phyloP scores from a whole-genome alignment of 345 rosid species.

The Capsella bursapastoris region DNA sequence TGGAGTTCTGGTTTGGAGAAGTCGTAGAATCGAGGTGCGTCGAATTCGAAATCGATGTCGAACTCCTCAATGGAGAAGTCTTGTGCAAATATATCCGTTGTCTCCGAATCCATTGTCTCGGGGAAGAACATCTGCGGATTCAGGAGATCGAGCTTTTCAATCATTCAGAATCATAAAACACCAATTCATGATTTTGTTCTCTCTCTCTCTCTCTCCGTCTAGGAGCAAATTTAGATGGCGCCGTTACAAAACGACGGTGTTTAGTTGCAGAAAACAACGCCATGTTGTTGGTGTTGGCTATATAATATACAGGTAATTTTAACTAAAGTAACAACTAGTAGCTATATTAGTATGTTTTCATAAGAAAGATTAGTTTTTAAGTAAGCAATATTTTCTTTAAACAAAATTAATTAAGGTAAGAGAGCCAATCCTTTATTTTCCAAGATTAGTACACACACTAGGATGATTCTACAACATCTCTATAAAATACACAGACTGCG shows the following conservation, averaged over 20 bases:
- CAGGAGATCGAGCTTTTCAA: not conserved
- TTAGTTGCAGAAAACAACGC: slow-evolving; percentile 10
- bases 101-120: slow-evolving; percentile 34
- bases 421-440: not conserved
- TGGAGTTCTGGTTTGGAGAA: slow-evolving; percentile 56
- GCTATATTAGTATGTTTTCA: not conserved
- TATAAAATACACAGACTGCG: no score
- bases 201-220: not conserved
- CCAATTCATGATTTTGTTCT: not conserved
- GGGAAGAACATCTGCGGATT: not conserved
- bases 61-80: slow-evolving; percentile 35
- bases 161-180: not conserved
- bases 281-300: slow-evolving; percentile 19
- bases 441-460: no score
- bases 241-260: slow-evolving; percentile 38
- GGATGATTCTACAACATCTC: no score
- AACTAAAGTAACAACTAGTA: slow-evolving; percentile 13
- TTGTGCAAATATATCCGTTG: slow-evolving; percentile 28
- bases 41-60: slow-evolving; percentile 74
- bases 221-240: slow-evolving; percentile 27
- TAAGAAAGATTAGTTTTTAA: not conserved
- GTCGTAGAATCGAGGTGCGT: slow-evolving; percentile 68
- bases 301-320: not conserved
- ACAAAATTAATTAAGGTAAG: no score
- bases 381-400: not conserved